Percentiles rank a stretch among this genome's conserved stretches.
Evolutionary conservation across 345 rosid genomes (phyloP).

Genomic region (Kernera saxatilis): DNA sequence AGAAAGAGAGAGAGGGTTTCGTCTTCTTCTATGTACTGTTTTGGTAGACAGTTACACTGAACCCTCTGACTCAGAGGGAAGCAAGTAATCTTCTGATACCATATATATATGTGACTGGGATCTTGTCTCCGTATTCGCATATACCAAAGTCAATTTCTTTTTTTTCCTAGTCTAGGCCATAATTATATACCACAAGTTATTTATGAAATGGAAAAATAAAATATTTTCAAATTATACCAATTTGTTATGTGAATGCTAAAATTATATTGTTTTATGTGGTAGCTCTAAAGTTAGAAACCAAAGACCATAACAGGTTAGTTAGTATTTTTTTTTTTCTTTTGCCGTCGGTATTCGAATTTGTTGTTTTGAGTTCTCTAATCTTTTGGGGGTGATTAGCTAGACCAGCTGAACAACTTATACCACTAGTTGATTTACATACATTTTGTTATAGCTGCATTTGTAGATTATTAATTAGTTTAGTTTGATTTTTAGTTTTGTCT

Average conservation of each 20-base stretch:
- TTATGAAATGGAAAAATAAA: not conserved
- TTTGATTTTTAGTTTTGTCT: too few relatives aligned
- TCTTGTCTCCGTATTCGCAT: not conserved
- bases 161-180: not conserved
- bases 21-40: not conserved
- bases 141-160: not conserved
- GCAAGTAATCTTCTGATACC: not conserved
- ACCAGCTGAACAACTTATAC: not conserved
- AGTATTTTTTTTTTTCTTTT: not conserved
- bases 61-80: constrained; percentile 24
- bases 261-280: not conserved
- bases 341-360: not conserved
- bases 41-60: constrained; percentile 29
- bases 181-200: not conserved
- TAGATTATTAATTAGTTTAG: not conserved
- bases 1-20: constrained; percentile 9
- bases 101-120: not conserved
- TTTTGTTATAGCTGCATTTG: not conserved
- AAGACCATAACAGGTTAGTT: not conserved
- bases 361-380: not conserved
- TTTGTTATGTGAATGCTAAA: not conserved
- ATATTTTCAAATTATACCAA: not conserved
- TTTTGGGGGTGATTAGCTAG: not conserved
- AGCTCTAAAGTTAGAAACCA: not conserved
- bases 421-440: not conserved